Conservation (phyloP, 164 flowering plant genomes). For the Echeveria elegans region DNA sequence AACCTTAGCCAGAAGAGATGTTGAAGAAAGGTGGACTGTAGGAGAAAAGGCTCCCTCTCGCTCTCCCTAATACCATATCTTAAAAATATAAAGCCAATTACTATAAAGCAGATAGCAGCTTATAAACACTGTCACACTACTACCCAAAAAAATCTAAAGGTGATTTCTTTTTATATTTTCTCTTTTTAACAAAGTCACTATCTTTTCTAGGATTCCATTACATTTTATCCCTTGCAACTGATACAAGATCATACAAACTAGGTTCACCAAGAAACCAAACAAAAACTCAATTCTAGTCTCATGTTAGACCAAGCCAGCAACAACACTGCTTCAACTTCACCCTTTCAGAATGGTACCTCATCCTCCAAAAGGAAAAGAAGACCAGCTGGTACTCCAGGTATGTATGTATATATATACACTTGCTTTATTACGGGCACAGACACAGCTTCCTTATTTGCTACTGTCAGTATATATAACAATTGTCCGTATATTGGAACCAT, state of each 20-base stretch:
- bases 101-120: slow-evolving; percentile 1
- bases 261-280: neutral
- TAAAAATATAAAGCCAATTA: slow-evolving; percentile 1
- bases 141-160: slow-evolving; percentile 1
- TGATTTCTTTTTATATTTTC: slow-evolving; percentile 1
- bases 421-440: neutral
- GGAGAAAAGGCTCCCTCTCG: slow-evolving; percentile 2
- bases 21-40: neutral
- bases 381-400: slow-evolving; percentile 14
- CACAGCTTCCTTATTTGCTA: neutral
- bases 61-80: neutral
- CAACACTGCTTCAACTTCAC: slow-evolving; percentile 7
- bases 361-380: slow-evolving; percentile 10
- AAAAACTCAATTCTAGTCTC: slow-evolving; percentile 1
- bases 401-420: neutral
- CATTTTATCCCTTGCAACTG: neutral
- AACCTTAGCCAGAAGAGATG: neutral
- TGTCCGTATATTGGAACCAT: neutral
- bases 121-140: slow-evolving; percentile 1
- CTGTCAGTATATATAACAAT: neutral
- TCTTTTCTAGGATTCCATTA: neutral
- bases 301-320: slow-evolving; percentile 6
- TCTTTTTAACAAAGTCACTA: slow-evolving; percentile 1
- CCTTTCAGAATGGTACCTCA: slow-evolving; percentile 7
- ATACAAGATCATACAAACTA: neutral